Evolutionary conservation across 2,329 filamentous ascomycete genomes (phyloP).

Genomic region (Corynespora cassiicola): DNA sequence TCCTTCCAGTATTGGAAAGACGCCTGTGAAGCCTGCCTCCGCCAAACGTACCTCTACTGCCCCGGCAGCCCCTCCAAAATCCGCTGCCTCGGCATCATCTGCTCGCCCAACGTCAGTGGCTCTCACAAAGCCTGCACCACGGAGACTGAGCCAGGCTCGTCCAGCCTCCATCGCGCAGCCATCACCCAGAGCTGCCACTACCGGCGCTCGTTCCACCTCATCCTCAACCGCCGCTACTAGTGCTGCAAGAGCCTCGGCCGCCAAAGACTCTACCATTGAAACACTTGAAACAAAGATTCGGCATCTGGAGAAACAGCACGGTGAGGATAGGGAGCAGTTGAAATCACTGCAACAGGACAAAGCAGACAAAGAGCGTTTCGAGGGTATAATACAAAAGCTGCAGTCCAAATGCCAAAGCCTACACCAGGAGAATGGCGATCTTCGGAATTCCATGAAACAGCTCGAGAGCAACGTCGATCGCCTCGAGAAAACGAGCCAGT

Average conservation of each 20-base stretch:
- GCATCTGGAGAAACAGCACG: constrained; percentile 84
- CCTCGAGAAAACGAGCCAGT: constrained; percentile 76
- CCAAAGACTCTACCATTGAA: constrained; percentile 62
- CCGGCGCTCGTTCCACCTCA: constrained; percentile 19
- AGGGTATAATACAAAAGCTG: constrained; percentile 86
- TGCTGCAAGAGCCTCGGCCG: constrained; percentile 17
- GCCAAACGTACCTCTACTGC: constrained; percentile 11
- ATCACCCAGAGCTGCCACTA: constrained; percentile 7
- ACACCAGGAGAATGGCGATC: constrained; percentile 77
- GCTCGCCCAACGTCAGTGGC: no score
- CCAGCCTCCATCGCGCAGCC: constrained; percentile 13
- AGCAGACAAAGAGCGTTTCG: constrained; percentile 77
- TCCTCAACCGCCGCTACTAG: constrained; percentile 21
- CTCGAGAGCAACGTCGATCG: constrained; percentile 72
- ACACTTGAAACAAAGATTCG: constrained; percentile 87
- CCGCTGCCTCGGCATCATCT: constrained; percentile 4
- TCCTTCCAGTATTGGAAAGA: constrained; percentile 28
- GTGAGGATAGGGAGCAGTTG: constrained; percentile 84
- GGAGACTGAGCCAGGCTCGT: no score
- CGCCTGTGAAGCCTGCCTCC: constrained; percentile 13
- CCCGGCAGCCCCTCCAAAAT: not conserved
- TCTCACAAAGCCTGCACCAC: no score
- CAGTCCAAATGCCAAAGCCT: constrained; percentile 88
- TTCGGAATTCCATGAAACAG: constrained; percentile 80
- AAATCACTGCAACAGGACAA: constrained; percentile 79